These are phyloP conservation scores for Alternaria triticina DNA, from an alignment of 2,329 filamentous ascomycete species.

Conservation along the genomic window DNA sequence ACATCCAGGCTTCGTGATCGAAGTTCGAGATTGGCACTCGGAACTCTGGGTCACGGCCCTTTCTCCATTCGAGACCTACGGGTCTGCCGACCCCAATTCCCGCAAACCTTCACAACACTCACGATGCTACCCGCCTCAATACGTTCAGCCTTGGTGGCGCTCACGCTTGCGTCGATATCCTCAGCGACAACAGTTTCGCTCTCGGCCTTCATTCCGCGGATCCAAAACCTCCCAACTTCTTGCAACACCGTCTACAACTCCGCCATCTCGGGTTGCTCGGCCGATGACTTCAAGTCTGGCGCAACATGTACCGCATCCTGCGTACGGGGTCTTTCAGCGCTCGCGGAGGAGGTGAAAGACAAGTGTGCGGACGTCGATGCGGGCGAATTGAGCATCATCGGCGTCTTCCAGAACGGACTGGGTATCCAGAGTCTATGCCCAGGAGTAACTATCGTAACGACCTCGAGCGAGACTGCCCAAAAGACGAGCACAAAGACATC, in stretches of 20 bases:
- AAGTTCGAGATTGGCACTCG: slow-evolving; percentile 16
- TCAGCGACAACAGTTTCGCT: slow-evolving; percentile 49
- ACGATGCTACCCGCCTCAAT: slow-evolving; percentile 30
- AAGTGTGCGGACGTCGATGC: slow-evolving; percentile 46
- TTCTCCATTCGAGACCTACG: slow-evolving; percentile 10
- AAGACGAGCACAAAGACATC: slow-evolving; percentile 9
- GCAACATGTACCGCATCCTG: slow-evolving; percentile 47
- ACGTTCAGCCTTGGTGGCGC: slow-evolving; percentile 24
- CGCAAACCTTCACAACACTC: slow-evolving; percentile 16
- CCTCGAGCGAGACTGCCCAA: slow-evolving; percentile 12
- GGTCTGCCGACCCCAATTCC: slow-evolving; percentile 7
- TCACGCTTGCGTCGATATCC: slow-evolving; percentile 28
- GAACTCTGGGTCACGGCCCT: slow-evolving; percentile 8
- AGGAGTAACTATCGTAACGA: slow-evolving; percentile 35
- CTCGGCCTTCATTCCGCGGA: slow-evolving; percentile 53
- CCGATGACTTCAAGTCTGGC: slow-evolving; percentile 47
- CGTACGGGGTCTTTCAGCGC: slow-evolving; percentile 48
- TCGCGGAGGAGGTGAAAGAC: slow-evolving; percentile 41
- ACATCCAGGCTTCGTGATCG: slow-evolving; percentile 10
- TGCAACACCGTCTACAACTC: slow-evolving; percentile 52
- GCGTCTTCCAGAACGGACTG: slow-evolving; percentile 50
- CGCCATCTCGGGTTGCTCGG: slow-evolving; percentile 49
- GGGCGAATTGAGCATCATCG: slow-evolving; percentile 50
- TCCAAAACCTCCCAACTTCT: slow-evolving; percentile 46
- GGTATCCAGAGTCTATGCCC: slow-evolving; percentile 51